Base-by-base conservation (phyloP, 1,284 basidiomycete genomes). In the Heliocybe sulcata region DNA sequence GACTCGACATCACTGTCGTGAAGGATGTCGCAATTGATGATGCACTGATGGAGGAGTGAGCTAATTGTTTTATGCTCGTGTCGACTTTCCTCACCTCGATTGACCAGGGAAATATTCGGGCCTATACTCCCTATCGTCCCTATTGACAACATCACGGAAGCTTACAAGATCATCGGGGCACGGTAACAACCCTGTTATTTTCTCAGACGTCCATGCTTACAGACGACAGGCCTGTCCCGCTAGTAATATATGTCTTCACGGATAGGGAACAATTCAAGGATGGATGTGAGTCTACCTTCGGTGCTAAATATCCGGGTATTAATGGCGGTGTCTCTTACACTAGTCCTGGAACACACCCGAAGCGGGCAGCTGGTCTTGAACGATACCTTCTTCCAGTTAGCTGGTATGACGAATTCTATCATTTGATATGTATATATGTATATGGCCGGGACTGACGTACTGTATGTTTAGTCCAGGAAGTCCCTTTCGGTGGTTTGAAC, bases 81-180 rank as follows among this genome's bases (percentile, higher is more conserved):
- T 2, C 8, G 45, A 45, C 11, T n/a, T n/a, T 50, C 27, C 48
- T 55, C 11, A 56, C 45, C n/a, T 3, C 16, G 26, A 16, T 11
- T 42, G 8, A 54, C 2, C 35, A 67, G 66, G 27, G 76, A 77
- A 62, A 67, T 77, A 25, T 77, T 81, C 63, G 80, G 78, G 10
- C 77, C 79, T 1, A 64, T 81, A 22, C 61, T 81, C 3, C 73
- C 77, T 16, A 70, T 82, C 55, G 68, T 81, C 6, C 67, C 77
- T 3, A 70, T 79, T 27, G 67, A 71, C 62, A 59, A 67, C 54
- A 58, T 74, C 38, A 67, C 74, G 22, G 65, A 68, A 3, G 74
- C 72, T 4, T 70, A 76, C 54, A 55, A 61, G 19, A 70, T 71
- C 56, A 62, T 77, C 58, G 73, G 74, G 57, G 54, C 53, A 20